Evolutionary conservation across 176 grass and related monocot genomes (phyloP).

Genomic region (Leersia perrieri): DNA sequence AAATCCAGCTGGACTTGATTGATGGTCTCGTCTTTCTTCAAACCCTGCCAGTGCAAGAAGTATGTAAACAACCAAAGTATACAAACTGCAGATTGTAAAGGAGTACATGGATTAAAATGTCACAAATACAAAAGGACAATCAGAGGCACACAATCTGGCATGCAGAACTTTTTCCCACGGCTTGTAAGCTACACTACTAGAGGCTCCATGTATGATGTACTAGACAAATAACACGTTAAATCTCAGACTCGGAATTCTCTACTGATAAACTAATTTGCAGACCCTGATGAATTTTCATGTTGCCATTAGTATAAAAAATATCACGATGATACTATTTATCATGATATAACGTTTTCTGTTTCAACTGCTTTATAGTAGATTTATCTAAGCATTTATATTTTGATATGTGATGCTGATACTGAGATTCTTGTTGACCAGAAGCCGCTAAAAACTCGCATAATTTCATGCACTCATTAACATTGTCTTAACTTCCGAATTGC

Average conservation of each 20-base stretch:
- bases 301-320: neutral
- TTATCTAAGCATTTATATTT: too few species aligned
- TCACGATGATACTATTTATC: neutral
- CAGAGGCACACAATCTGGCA: neutral
- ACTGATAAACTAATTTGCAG: neutral
- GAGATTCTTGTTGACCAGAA: neutral
- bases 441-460: neutral
- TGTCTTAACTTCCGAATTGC: neutral
- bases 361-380: neutral
- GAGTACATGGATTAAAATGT: neutral
- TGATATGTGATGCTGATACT: too few species aligned
- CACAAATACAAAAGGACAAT: neutral
- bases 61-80: constrained; percentile 2
- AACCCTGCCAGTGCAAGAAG: constrained; percentile 41
- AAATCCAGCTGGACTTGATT: constrained; percentile 66
- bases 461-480: neutral
- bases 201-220: too few species aligned
- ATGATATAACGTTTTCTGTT: neutral
- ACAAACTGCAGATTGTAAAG: neutral
- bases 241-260: too few species aligned
- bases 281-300: neutral
- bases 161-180: neutral
- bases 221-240: too few species aligned
- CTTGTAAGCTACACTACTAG: neutral
- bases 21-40: constrained; percentile 62